A percentile compares a stretch with the other conserved stretches of the same genome.
phyloP scores from a whole-genome alignment of 768 basidiomycete species.

The Lyophyllum shimeji region DNA sequence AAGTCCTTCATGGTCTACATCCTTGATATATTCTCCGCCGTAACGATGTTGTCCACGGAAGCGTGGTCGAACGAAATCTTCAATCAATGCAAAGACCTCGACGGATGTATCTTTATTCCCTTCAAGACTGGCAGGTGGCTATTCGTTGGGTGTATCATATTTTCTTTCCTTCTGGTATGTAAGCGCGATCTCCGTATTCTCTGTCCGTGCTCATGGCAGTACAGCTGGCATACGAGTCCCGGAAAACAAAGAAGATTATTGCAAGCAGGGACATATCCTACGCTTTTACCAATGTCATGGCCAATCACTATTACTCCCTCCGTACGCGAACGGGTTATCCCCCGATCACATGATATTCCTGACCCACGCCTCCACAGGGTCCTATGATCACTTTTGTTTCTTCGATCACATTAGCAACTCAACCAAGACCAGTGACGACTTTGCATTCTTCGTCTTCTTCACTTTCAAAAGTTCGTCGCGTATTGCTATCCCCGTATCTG shows the following conservation, averaged over 20 bases:
- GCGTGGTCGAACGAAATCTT: conserved; percentile 94
- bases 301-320: conserved; percentile 94
- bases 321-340: conserved; percentile 49
- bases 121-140: conserved; percentile 93
- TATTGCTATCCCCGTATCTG: neutral
- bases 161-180: conserved; percentile 92
- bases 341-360: conserved; percentile 1
- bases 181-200: neutral
- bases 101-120: conserved; percentile 81
- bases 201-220: conserved; percentile 3
- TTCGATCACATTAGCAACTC: conserved; percentile 96
- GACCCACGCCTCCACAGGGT: conserved; percentile 48
- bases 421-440: conserved; percentile 94
- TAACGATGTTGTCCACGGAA: conserved; percentile 91
- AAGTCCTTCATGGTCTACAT: conserved; percentile 97
- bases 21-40: conserved; percentile 96
- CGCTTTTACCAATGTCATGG: conserved; percentile 97
- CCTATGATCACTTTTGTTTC: conserved; percentile 97
- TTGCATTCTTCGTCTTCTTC: conserved; percentile 99
- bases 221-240: conserved; percentile 87
- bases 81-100: conserved; percentile 58
- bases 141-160: conserved; percentile 97
- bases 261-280: conserved; percentile 95
- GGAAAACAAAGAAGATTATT: conserved; percentile 92
- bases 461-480: conserved; percentile 87